phyloP scores from a whole-genome alignment of 73 alveolate species.

The Paramecium pentaurelia region DNA sequence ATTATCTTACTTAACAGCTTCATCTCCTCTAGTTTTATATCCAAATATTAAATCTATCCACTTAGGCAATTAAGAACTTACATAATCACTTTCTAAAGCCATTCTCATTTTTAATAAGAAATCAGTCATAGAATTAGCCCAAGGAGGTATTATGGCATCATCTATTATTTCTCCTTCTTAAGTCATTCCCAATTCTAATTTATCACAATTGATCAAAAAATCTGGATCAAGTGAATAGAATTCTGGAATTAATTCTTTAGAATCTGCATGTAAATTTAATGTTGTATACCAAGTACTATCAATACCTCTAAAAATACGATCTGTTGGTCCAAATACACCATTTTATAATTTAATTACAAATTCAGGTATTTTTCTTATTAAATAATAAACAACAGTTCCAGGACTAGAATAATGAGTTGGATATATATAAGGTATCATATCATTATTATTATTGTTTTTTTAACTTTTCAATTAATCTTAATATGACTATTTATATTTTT shows the following conservation, averaged over 20 bases:
- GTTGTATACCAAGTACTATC: slow-evolving; percentile 73
- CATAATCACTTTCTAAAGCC: slow-evolving; percentile 95
- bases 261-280: slow-evolving; percentile 71
- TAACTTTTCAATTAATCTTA: slow-evolving; percentile 56
- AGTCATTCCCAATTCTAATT: slow-evolving; percentile 79
- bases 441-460: slow-evolving; percentile 63
- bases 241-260: slow-evolving; percentile 93
- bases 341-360: slow-evolving; percentile 83
- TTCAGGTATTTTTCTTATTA: slow-evolving; percentile 90
- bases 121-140: slow-evolving; percentile 72
- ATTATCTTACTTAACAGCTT: slow-evolving; percentile 79
- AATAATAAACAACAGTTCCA: slow-evolving; percentile 72
- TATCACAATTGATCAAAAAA: slow-evolving; percentile 74
- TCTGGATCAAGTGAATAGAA: slow-evolving; percentile 83
- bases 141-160: slow-evolving; percentile 47
- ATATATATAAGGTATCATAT: slow-evolving; percentile 36
- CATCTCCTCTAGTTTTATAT: slow-evolving; percentile 82
- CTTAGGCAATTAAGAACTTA: slow-evolving; percentile 76
- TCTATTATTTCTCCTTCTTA: slow-evolving; percentile 64
- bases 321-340: slow-evolving; percentile 82
- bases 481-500: slow-evolving; percentile 53
- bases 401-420: slow-evolving; percentile 86
- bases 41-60: slow-evolving; percentile 98
- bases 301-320: slow-evolving; percentile 80
- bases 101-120: slow-evolving; percentile 90